These are phyloP conservation scores for Cadophora gregata DNA, from an alignment of 2,329 filamentous ascomycete genomes.

Conservation along the genomic window DNA sequence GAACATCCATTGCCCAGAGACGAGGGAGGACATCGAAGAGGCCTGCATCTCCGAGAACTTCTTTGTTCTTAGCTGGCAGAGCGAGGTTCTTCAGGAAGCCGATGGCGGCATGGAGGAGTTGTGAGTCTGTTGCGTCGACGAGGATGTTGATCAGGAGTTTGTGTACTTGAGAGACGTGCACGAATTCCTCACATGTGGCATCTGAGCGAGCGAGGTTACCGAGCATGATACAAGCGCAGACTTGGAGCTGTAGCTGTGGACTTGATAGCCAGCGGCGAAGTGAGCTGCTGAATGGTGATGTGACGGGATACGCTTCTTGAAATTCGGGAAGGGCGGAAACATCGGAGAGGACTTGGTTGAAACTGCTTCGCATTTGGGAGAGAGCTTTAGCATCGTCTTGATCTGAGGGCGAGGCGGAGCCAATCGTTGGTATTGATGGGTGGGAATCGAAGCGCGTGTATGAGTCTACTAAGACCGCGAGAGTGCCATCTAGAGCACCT, in stretches of 20 bases:
- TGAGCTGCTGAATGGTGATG: slow-evolving; percentile 49
- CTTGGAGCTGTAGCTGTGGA: slow-evolving; percentile 53
- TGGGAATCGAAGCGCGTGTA: slow-evolving; percentile 51
- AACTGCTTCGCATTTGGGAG: slow-evolving; percentile 54
- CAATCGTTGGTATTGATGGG: slow-evolving; percentile 32
- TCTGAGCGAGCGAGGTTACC: slow-evolving; percentile 68
- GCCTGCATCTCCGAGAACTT: slow-evolving; percentile 51
- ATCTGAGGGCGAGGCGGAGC: slow-evolving; percentile 30
- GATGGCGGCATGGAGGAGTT: slow-evolving; percentile 62
- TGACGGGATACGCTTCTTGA: slow-evolving; percentile 49
- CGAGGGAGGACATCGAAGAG: slow-evolving; percentile 59
- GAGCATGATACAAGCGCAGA: slow-evolving; percentile 64
- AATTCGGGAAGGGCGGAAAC: slow-evolving; percentile 58
- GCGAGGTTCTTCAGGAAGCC: slow-evolving; percentile 70
- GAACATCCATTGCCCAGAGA: slow-evolving; percentile 58
- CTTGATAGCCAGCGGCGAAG: slow-evolving; percentile 56
- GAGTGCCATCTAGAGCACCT: slow-evolving; percentile 48
- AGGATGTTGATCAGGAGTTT: slow-evolving; percentile 54
- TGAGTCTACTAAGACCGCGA: slow-evolving; percentile 55
- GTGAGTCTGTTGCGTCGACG: slow-evolving; percentile 50
- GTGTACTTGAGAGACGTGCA: slow-evolving; percentile 53
- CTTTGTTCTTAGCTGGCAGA: slow-evolving; percentile 62
- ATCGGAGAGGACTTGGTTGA: slow-evolving; percentile 58
- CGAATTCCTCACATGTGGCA: slow-evolving; percentile 56
- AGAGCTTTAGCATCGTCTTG: slow-evolving; percentile 56